phyloP scores from a whole-genome alignment of 805 yeast species.

The Hanseniaspora valbyensis region DNA sequence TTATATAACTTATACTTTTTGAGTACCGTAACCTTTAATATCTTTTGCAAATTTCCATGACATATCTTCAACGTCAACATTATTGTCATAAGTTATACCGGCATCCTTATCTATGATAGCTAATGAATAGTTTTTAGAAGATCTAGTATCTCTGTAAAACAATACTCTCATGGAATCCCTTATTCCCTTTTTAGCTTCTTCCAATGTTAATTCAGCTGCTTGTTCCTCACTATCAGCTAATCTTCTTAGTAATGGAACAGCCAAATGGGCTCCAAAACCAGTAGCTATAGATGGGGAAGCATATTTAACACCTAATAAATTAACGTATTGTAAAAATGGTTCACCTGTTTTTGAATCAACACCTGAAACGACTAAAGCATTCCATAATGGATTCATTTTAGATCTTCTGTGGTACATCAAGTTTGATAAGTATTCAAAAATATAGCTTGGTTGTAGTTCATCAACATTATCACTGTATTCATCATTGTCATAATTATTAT shows the following conservation, averaged over 20 bases:
- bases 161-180: slow-evolving; percentile 85
- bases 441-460: slow-evolving; percentile 68
- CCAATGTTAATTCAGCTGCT: slow-evolving; percentile 54
- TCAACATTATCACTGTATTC: slow-evolving; percentile 38
- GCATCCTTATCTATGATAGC: slow-evolving; percentile 60
- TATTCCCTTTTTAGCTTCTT: slow-evolving; percentile 65
- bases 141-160: slow-evolving; percentile 92
- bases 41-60: slow-evolving; percentile 84
- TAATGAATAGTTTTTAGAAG: slow-evolving; percentile 71
- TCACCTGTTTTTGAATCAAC: slow-evolving; percentile 33
- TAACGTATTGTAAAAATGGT: slow-evolving; percentile 76
- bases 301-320: slow-evolving; percentile 83
- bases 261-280: slow-evolving; percentile 93
- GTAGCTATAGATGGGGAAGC: slow-evolving; percentile 84
- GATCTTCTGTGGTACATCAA: slow-evolving; percentile 79
- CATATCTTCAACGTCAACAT: slow-evolving; percentile 59
- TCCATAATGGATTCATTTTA: slow-evolving; percentile 95
- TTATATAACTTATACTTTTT: slow-evolving; percentile 30
- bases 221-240: slow-evolving; percentile 71
- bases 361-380: slow-evolving; percentile 85
- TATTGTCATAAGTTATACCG: slow-evolving; percentile 54
- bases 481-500: slow-evolving; percentile 62
- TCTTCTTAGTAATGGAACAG: slow-evolving; percentile 81
- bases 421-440: slow-evolving; percentile 76
- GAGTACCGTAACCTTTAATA: slow-evolving; percentile 83